A percentile compares a stretch with the other conserved stretches of the same genome.
phyloP scores from a whole-genome alignment of 768 basidiomycete genomes.

The Termitomyces sp. region DNA sequence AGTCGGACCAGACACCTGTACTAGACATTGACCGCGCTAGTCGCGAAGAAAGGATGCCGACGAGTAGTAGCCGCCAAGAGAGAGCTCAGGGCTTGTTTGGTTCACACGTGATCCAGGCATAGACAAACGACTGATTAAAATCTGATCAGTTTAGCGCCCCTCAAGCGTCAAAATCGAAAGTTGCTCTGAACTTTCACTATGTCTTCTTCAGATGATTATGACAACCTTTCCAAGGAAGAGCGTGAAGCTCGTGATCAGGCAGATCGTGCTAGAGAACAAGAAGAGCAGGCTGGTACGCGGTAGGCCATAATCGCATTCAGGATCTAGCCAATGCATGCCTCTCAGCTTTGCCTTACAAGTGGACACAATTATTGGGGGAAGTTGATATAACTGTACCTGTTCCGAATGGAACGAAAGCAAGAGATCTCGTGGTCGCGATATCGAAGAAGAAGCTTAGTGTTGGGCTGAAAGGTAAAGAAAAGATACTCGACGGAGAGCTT shows the following conservation, averaged over 20 bases:
- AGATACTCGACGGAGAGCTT: constrained; percentile 85
- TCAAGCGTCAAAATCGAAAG: not conserved
- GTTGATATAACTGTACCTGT: constrained; percentile 83
- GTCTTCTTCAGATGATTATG: constrained; percentile 52
- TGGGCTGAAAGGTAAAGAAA: constrained; percentile 80
- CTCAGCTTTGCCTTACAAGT: constrained; percentile 83
- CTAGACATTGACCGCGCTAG: constrained; percentile 49
- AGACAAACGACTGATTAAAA: constrained; percentile 6
- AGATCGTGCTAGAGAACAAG: constrained; percentile 64
- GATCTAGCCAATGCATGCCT: constrained; percentile 21
- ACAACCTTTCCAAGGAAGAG: constrained; percentile 75
- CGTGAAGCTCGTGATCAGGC: constrained; percentile 68
- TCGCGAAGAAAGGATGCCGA: constrained; percentile 1
- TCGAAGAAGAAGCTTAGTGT: constrained; percentile 82
- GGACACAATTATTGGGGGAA: constrained; percentile 88
- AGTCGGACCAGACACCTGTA: constrained; percentile 65
- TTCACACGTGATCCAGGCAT: constrained; percentile 6
- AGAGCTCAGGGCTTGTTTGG: constrained; percentile 8
- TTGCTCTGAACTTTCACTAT: constrained; percentile 18
- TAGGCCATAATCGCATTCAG: constrained; percentile 11
- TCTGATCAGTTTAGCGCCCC: constrained; percentile 3
- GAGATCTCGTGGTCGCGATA: constrained; percentile 69
- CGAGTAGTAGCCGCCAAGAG: not conserved
- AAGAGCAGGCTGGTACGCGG: constrained; percentile 80
- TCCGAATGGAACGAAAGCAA: constrained; percentile 81